Conservation (phyloP, 2,329 filamentous ascomycete genomes). For the Phaeosphaeriaceae sp. region DNA sequence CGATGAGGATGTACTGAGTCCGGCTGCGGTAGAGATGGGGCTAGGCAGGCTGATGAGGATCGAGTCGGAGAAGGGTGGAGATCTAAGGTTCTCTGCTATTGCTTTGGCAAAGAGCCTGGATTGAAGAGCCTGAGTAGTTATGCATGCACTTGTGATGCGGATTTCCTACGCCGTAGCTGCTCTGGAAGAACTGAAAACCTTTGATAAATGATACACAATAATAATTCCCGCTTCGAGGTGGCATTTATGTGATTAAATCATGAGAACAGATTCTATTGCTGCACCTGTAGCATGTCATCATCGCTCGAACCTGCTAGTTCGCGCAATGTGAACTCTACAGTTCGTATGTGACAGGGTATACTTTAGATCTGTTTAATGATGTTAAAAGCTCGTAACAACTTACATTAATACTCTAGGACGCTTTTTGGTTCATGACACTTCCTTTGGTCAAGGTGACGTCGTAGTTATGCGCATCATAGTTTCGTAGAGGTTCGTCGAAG, state of each 20-base stretch:
- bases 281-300: too few relatives aligned
- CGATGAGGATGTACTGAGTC: conserved; percentile 55
- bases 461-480: not conserved
- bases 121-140: not conserved
- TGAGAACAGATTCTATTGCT: too few relatives aligned
- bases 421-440: not conserved
- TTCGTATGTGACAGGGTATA: not conserved
- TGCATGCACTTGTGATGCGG: too few relatives aligned
- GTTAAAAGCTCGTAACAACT: not conserved
- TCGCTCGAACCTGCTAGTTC: not conserved
- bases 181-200: too few relatives aligned
- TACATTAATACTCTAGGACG: not conserved
- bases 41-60: conserved; percentile 48
- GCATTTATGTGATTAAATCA: too few relatives aligned
- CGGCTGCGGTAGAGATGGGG: conserved; percentile 51
- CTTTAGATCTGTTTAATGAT: not conserved
- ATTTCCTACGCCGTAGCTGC: too few relatives aligned
- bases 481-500: not conserved
- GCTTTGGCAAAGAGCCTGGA: conserved; percentile 42
- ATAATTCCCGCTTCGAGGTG: too few relatives aligned
- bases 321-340: not conserved
- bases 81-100: conserved; percentile 55
- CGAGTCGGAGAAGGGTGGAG: conserved; percentile 44
- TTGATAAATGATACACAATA: too few relatives aligned
- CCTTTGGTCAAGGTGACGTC: not conserved